A percentile compares a stretch with the other conserved stretches of the same genome.
phyloP scores from a whole-genome alignment of 805 yeast genomes.

The Myxozyma mucilagina region DNA sequence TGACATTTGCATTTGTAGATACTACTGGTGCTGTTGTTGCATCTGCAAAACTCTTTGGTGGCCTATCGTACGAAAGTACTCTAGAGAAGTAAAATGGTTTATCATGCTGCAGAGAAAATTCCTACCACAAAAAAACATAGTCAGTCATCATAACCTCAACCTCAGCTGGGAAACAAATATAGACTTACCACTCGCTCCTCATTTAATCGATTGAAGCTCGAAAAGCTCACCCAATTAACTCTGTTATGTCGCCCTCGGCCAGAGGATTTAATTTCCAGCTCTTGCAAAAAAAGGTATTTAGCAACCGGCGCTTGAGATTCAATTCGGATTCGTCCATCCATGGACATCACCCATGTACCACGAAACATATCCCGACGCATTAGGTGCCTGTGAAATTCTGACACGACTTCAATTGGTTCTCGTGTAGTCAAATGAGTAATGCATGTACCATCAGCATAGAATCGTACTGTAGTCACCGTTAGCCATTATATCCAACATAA shows the following conservation, averaged over 20 bases:
- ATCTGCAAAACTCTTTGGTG: slow-evolving; percentile 13
- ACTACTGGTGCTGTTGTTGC: slow-evolving; percentile 1
- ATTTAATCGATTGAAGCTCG: slow-evolving; percentile 56
- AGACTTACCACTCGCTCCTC: slow-evolving; percentile 49
- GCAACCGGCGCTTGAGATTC: slow-evolving; percentile 31
- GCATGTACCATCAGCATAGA: slow-evolving; percentile 75
- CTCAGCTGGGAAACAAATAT: background rate
- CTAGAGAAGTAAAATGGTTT: slow-evolving; percentile 72
- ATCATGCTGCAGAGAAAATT: slow-evolving; percentile 65
- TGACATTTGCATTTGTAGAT: background rate
- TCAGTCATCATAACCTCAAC: background rate
- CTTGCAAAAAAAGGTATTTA: slow-evolving; percentile 24
- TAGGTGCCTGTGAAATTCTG: slow-evolving; percentile 45
- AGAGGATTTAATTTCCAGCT: slow-evolving; percentile 50
- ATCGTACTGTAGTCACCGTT: slow-evolving; percentile 48
- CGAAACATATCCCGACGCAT: slow-evolving; percentile 30
- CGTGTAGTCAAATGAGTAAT: slow-evolving; percentile 66
- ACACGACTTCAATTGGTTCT: slow-evolving; percentile 71
- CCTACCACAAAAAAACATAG: slow-evolving; percentile 11
- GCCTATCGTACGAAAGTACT: slow-evolving; percentile 27
- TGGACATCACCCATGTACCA: slow-evolving; percentile 29
- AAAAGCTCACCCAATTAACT: slow-evolving; percentile 68
- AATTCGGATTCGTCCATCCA: slow-evolving; percentile 25
- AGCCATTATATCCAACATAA: background rate
- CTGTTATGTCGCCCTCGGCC: slow-evolving; percentile 68